These are phyloP conservation scores for Phytopythium cucurbitacearum DNA, from an alignment of 352 stramenopile genomes.

Conservation along the genomic window DNA sequence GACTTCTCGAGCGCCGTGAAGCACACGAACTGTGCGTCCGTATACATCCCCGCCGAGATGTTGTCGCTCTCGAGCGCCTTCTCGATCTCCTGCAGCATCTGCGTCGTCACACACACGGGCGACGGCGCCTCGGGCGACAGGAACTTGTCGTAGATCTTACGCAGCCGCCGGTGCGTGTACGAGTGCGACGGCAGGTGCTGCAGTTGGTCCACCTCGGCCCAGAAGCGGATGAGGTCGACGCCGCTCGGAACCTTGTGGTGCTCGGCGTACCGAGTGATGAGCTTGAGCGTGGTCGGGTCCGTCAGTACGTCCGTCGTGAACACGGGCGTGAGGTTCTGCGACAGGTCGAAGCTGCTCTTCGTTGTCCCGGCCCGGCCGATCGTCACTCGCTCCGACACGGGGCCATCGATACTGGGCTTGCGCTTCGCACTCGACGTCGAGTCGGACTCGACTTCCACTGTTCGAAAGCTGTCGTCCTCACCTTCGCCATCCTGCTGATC, in stretches of 20 bases:
- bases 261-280: slow-evolving; percentile 62
- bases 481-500: slow-evolving; percentile 2
- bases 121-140: slow-evolving; percentile 61
- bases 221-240: slow-evolving; percentile 69
- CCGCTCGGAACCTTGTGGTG: slow-evolving; percentile 49
- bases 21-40: slow-evolving; percentile 60
- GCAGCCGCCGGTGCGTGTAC: slow-evolving; percentile 74
- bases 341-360: slow-evolving; percentile 43
- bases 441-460: background rate
- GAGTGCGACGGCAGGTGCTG: slow-evolving; percentile 68
- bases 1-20: slow-evolving; percentile 63
- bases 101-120: slow-evolving; percentile 65
- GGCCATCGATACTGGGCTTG: background rate
- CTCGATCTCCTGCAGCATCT: slow-evolving; percentile 72
- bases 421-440: background rate
- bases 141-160: slow-evolving; percentile 88
- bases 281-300: slow-evolving; percentile 66
- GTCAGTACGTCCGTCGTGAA: slow-evolving; percentile 81
- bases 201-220: slow-evolving; percentile 78
- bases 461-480: too few relatives aligned
- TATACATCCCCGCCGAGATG: slow-evolving; percentile 68
- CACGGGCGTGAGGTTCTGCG: slow-evolving; percentile 68
- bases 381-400: slow-evolving; percentile 1
- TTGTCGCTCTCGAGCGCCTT: slow-evolving; percentile 53
- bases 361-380: slow-evolving; percentile 9